These are phyloP conservation scores for Amanita exitialis DNA, from an alignment of 768 basidiomycete species.

Conservation along the genomic window DNA sequence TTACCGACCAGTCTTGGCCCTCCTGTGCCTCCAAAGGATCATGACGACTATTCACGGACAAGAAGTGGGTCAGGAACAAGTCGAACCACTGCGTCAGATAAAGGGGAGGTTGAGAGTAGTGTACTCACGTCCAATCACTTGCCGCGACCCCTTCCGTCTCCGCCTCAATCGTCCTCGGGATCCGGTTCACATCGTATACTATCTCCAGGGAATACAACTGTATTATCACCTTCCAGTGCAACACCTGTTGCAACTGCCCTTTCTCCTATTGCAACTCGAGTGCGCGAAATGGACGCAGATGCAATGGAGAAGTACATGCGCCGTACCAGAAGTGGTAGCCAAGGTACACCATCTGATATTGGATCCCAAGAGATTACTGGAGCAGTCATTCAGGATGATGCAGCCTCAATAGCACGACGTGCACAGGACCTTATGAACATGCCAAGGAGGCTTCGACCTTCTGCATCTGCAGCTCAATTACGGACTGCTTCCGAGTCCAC, in stretches of 20 bases:
- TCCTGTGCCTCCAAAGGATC: constrained; percentile 35
- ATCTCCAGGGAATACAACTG: constrained; percentile 20
- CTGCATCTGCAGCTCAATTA: constrained; percentile 70
- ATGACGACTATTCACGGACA: constrained; percentile 41
- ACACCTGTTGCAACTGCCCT: constrained; percentile 37
- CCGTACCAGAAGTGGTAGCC: constrained; percentile 77
- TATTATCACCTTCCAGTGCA: constrained; percentile 22
- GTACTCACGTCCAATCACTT: constrained; percentile 36
- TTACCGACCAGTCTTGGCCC: constrained; percentile 29
- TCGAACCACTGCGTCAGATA: constrained; percentile 67
- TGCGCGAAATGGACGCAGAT: constrained; percentile 77
- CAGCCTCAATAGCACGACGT: constrained; percentile 35
- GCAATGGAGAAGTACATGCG: constrained; percentile 82
- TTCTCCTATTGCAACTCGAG: constrained; percentile 71
- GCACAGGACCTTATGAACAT: constrained; percentile 43
- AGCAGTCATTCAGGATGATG: constrained; percentile 44
- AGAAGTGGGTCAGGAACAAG: constrained; percentile 78
- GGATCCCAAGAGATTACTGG: constrained; percentile 53
- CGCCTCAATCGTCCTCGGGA: constrained; percentile 41
- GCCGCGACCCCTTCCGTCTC: constrained; percentile 49
- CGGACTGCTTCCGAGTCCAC: constrained; percentile 36
- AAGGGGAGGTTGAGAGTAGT: constrained; percentile 48
- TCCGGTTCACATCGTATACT: constrained; percentile 27
- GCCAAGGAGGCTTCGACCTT: constrained; percentile 58
- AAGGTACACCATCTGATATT: constrained; percentile 60